Base-by-base conservation (phyloP, 129 eudicot genomes). In the Lactuca sativa region DNA sequence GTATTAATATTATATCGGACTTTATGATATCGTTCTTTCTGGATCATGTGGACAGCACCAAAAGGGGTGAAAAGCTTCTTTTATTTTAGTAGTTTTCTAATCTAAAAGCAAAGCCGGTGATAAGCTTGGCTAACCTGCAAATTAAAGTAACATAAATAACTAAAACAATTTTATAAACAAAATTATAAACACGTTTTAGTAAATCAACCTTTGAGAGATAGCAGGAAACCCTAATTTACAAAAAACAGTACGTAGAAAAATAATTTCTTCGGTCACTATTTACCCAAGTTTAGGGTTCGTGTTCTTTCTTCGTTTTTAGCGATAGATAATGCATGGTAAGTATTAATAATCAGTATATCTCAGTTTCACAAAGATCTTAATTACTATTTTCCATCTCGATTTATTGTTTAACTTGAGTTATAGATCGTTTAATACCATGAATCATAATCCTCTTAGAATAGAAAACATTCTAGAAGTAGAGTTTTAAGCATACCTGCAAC, bases 151-250 rank as follows among this genome's bases (percentile, higher is more conserved):
- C 47, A 60, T 33, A 14, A 34, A 13, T 18, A 60, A 14, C 30
- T 37, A 34, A 14, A 34, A 34, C 21, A 60, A 60, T 10, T 10
- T 32, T 59, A 3, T 16, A 59, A 59, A 8, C 3, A 59, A 59
- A 13, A 59, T 30, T 9, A 49, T 11, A 11, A 10, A 49, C 55
- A 13, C 17, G n/a, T 11, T 49, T 49, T 49, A 14, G 7, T 11
- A 49, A 10, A 59, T 59, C 34, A 3, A 59, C 34, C 40, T 10
- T 11, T 64, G 15, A 2, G 30, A 7, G 7, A 64, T 3, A 59
- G 41, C 11, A 31, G 44, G 40, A 64, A 44, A 64, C 69, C 69
- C 69, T 64, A 64, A 43, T 43, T 12, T 64, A 63, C 52, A 18
- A 7, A 64, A 61, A 67, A 67, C 32, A 53, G 53, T 34, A 52